Conservation (phyloP, 305 asterid species). For the Fraxinus albicans region DNA sequence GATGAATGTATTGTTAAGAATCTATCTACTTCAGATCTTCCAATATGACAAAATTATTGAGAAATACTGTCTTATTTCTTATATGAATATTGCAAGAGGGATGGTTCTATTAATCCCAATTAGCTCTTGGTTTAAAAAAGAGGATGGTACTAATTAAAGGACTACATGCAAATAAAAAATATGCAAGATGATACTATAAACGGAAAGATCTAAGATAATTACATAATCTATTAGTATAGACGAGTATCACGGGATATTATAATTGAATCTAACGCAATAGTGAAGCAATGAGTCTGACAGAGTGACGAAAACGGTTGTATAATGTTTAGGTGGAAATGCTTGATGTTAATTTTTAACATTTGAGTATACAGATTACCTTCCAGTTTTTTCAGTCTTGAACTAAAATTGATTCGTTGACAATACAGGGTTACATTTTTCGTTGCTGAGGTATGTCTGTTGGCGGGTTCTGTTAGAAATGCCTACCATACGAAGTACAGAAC, state of each 20-base stretch:
- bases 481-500: constrained; percentile 75
- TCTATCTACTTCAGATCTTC: neutral
- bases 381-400: neutral
- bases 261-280: neutral
- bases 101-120: neutral
- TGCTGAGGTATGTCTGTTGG: constrained; percentile 78
- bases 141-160: neutral
- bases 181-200: neutral
- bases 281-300: neutral
- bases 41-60: neutral
- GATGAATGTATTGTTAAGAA: neutral
- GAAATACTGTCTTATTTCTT: neutral
- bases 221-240: neutral
- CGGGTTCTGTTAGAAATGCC: constrained; percentile 75
- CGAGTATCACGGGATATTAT: neutral
- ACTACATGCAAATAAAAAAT: neutral
- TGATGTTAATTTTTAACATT: neutral
- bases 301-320: neutral
- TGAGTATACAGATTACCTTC: neutral
- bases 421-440: constrained; percentile 65
- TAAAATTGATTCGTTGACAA: neutral
- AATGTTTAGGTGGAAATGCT: neutral
- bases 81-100: neutral
- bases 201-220: neutral
- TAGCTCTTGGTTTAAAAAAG: neutral